Evolutionary conservation across 805 yeast species (phyloP).

Genomic region (Myxozyma mucilagina): DNA sequence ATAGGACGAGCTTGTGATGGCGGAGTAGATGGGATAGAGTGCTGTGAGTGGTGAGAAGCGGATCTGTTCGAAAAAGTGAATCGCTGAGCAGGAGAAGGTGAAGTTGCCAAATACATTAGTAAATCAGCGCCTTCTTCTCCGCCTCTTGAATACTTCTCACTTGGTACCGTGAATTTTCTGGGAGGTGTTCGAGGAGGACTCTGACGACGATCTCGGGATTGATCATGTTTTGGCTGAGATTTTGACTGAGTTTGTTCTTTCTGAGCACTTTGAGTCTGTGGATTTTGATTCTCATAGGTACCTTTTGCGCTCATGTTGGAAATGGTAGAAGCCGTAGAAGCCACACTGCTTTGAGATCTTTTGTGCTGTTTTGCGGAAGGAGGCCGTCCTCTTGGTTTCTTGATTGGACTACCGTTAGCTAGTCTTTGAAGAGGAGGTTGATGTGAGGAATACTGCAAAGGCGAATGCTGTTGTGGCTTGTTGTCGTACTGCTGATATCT

Average conservation of each 20-base stretch:
- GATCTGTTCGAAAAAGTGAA: conserved; percentile 20
- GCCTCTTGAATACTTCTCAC: background rate
- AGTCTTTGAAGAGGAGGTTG: conserved; percentile 3
- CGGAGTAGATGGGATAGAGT: conserved; percentile 35
- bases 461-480: background rate
- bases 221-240: conserved; percentile 32
- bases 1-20: conserved; percentile 32
- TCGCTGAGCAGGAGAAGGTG: conserved; percentile 64
- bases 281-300: background rate
- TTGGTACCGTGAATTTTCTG: background rate
- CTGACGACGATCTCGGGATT: conserved; percentile 2
- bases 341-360: conserved; percentile 17
- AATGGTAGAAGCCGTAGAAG: conserved; percentile 29
- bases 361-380: conserved; percentile 14
- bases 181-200: conserved; percentile 31
- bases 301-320: background rate
- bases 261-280: conserved; percentile 29
- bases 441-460: background rate
- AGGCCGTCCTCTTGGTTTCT: background rate
- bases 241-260: conserved; percentile 22
- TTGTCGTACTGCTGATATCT: conserved; percentile 1
- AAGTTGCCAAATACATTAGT: conserved; percentile 76
- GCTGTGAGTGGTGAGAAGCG: conserved; percentile 21
- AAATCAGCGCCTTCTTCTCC: conserved; percentile 75
- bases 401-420: conserved; percentile 7